Evolutionary conservation across 2,329 filamentous ascomycete species (phyloP), one percentile per base, ranked within the genome.

Genomic region (Trichoderma sp.): DNA sequence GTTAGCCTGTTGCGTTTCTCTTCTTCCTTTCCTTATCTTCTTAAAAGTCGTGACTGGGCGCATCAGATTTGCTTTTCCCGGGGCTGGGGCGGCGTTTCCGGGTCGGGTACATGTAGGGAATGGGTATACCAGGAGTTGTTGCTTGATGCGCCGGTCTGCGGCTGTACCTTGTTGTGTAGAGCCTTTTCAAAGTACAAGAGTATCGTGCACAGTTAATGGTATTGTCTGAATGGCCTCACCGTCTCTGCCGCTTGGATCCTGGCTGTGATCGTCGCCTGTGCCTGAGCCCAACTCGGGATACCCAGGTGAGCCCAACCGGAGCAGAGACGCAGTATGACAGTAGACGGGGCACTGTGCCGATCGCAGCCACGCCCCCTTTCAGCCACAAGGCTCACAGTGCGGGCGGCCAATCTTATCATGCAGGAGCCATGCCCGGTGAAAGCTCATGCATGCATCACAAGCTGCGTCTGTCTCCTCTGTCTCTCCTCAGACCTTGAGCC

Each of bases 111-210:
- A 39, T 39, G 62, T 51, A 28, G 30, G 50, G 41, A 54, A 55
- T 41, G 51, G 28, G 48, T 56, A 63, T 63, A 63, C 61, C 61
- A 63, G 61, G 61, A 55, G 61, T 63, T 63, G 51, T 55, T 41
- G 52, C 51, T 63, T 56, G 61, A 63, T 62, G 59, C 59, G 59
- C 59, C 59, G 41, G 48, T 62, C 41, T 28, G 48, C 19, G 59
- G 41, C 48, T 45, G 48, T 62, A 24, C 24, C 12, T 39, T 39
- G 34, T 39, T 14, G 41, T 39, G 59, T 54, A 54, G 59, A 62
- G 47, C 39, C 50, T 47, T 24, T 51, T 45, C 43, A 26, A 59
- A 59, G 44, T 59, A 39, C 48, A 47, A 30, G 41, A 54, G 39
- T 62, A 62, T 62, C 59, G 59, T 62, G 50, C 59, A 62, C 59